Evolutionary conservation across 148 eudicot genomes (phyloP).

Genomic region (Amaranthus cruentus): DNA sequence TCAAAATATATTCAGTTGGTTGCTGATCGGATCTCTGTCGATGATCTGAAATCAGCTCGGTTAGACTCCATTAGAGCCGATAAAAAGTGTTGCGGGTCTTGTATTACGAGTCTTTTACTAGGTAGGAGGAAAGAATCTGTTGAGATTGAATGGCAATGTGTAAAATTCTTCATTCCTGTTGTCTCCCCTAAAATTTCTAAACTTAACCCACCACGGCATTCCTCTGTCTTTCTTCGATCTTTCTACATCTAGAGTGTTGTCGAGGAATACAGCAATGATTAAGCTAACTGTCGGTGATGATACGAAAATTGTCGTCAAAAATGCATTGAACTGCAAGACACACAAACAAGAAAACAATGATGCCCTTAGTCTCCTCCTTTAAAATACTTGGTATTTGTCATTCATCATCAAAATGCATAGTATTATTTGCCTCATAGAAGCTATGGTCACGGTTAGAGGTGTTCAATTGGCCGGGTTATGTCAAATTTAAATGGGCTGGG

Average conservation of each 20-base stretch:
- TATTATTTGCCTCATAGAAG: too few species aligned
- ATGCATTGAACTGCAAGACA: slow-evolving; percentile 78
- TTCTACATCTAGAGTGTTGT: slow-evolving; percentile 93
- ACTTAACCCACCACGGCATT: slow-evolving; percentile 99
- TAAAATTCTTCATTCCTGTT: slow-evolving; percentile 96
- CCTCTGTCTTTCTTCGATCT: slow-evolving; percentile 91
- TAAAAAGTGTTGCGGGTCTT: neutral
- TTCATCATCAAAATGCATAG: too few species aligned
- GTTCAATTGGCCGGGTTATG: too few species aligned
- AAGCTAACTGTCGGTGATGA: slow-evolving; percentile 85
- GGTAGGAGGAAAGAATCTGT: slow-evolving; percentile 97
- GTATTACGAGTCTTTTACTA: slow-evolving; percentile 24
- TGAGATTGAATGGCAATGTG: slow-evolving; percentile 92
- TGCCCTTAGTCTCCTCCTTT: too few species aligned
- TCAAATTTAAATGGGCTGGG: too few species aligned
- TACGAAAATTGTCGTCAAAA: slow-evolving; percentile 75
- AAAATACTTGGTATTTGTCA: too few species aligned
- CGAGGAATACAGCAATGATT: slow-evolving; percentile 81
- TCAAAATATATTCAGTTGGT: slow-evolving; percentile 21
- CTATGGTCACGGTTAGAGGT: too few species aligned
- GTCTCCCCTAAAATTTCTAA: slow-evolving; percentile 91
- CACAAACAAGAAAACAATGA: too few species aligned
- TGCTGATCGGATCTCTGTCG: slow-evolving; percentile 4
- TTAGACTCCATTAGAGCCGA: slow-evolving; percentile 15
- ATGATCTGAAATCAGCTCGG: slow-evolving; percentile 1